These are phyloP conservation scores for Pythium volutum DNA, from an alignment of 352 stramenopile genomes.

Conservation along the genomic window DNA sequence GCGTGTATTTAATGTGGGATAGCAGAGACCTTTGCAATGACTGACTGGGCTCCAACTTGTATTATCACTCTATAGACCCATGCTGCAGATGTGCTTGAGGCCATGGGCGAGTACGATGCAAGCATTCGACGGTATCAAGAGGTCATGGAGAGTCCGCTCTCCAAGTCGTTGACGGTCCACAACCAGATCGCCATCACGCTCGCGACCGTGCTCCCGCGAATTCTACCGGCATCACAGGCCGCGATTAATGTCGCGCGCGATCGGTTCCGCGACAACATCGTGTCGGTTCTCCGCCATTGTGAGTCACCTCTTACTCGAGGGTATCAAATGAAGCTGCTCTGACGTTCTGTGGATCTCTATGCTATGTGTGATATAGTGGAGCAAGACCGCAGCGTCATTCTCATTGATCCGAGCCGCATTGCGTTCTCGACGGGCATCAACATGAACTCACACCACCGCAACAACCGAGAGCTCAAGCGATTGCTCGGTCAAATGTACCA, in stretches of 20 bases:
- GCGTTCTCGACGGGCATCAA: slow-evolving; percentile 54
- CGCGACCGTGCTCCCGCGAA: slow-evolving; percentile 58
- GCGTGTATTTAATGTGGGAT: neutral
- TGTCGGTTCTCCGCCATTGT: slow-evolving; percentile 36
- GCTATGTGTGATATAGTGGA: neutral
- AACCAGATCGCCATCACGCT: slow-evolving; percentile 42
- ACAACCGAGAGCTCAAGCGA: slow-evolving; percentile 61
- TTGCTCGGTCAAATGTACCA: slow-evolving; percentile 54
- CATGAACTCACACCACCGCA: slow-evolving; percentile 62
- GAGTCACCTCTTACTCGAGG: slow-evolving; percentile 8
- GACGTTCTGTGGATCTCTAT: neutral
- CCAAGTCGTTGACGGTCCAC: neutral
- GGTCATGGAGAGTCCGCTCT: slow-evolving; percentile 3
- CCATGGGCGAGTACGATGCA: slow-evolving; percentile 50
- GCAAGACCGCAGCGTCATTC: slow-evolving; percentile 33
- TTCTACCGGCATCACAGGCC: slow-evolving; percentile 49
- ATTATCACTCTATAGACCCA: slow-evolving; percentile 40
- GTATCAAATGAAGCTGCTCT: neutral
- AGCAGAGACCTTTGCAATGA: neutral
- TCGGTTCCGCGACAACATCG: slow-evolving; percentile 43
- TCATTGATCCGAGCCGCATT: slow-evolving; percentile 54
- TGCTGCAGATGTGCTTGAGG: slow-evolving; percentile 50
- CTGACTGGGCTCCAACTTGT: neutral
- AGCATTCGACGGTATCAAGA: slow-evolving; percentile 51
- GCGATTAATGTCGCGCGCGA: slow-evolving; percentile 45